phyloP scores from a whole-genome alignment of 306 rosid species.

The Quercus glauca region DNA sequence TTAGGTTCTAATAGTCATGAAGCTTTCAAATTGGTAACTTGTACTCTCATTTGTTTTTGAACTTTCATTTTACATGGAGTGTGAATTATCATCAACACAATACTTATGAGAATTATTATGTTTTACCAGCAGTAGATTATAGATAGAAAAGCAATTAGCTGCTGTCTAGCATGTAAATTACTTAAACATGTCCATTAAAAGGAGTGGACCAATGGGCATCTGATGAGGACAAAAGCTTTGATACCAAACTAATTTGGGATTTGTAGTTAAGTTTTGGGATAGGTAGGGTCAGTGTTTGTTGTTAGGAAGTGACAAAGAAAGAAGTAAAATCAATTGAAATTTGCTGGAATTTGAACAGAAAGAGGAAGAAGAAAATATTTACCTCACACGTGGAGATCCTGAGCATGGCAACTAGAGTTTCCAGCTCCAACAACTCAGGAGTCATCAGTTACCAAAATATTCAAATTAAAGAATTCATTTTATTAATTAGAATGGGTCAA shows the following conservation, averaged over 20 bases:
- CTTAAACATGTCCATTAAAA: background rate
- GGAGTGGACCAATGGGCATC: background rate
- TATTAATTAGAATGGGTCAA: background rate
- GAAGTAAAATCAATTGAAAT: no score
- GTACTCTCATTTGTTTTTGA: background rate
- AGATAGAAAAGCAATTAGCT: background rate
- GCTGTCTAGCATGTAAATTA: background rate
- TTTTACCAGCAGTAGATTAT: background rate
- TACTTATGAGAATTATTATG: background rate
- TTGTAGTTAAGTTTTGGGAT: no score
- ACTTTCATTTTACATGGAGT: background rate
- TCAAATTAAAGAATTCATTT: background rate
- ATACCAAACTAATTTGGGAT: no score
- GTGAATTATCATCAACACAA: background rate
- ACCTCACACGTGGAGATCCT: no score
- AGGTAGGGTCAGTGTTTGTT: no score
- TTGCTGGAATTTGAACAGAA: no score
- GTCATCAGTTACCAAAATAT: background rate
- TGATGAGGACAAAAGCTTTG: no score
- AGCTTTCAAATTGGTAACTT: background rate
- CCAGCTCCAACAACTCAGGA: no score
- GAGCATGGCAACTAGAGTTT: no score
- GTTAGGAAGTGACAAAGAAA: no score
- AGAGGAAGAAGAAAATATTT: no score
- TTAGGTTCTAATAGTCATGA: background rate